phyloP scores from a whole-genome alignment of 495 filamentous ascomycete genomes.

The Pyrenula massariospora region DNA sequence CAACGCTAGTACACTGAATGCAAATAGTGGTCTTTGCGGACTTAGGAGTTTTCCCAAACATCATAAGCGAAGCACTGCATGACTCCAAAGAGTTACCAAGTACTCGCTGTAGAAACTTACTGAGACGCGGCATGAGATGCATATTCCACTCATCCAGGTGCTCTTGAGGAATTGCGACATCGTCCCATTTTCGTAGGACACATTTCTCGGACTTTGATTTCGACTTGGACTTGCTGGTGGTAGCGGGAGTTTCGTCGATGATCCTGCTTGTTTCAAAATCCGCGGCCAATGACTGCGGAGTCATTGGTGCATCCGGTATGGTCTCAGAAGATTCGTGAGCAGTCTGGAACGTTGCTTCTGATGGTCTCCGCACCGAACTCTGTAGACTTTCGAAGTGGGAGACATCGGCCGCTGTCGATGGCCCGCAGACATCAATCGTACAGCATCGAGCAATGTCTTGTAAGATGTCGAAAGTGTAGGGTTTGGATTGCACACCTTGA shows the following conservation, averaged over 20 bases:
- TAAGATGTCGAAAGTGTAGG: neutral
- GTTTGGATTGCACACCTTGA: neutral
- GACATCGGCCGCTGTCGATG: neutral
- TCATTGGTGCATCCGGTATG: slow-evolving; percentile 2
- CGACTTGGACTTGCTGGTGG: neutral
- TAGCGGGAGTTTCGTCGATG: neutral
- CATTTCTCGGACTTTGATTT: slow-evolving; percentile 21
- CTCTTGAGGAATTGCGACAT: slow-evolving; percentile 43
- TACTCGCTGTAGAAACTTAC: slow-evolving; percentile 54
- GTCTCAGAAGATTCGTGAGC: neutral
- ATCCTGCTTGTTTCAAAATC: neutral
- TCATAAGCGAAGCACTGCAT: slow-evolving; percentile 62
- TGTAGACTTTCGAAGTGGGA: neutral
- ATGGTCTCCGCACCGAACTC: neutral
- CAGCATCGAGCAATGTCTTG: neutral
- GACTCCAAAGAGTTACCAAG: slow-evolving; percentile 50
- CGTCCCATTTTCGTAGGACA: slow-evolving; percentile 31
- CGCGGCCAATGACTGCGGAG: neutral
- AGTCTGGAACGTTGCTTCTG: neutral
- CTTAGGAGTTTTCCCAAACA: slow-evolving; percentile 55
- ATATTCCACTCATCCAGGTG: slow-evolving; percentile 60
- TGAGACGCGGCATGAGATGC: slow-evolving; percentile 57
- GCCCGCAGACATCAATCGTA: neutral
- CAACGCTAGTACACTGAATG: slow-evolving; percentile 62
- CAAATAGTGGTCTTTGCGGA: slow-evolving; percentile 60